Evolutionary conservation across 306 rosid species (phyloP), one percentile per base, ranked within the genome.

Genomic region (Trifolium fragiferum): DNA sequence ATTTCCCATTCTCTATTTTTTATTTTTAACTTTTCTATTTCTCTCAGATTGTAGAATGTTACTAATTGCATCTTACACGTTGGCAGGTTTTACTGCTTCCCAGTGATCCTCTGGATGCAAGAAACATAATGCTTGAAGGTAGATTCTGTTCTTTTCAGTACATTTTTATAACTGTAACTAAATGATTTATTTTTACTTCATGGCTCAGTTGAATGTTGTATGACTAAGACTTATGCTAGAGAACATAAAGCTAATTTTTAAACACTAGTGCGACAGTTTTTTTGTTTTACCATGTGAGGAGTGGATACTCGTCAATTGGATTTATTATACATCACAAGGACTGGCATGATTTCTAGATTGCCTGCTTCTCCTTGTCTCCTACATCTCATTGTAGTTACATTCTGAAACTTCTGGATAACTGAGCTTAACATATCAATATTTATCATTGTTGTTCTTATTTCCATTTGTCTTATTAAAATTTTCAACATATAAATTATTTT

Each of bases 71-170:
- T 35, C 69, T 78, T 77, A 41, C 76, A 27, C 50, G 60, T 63
- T 76, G 19, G 50, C 75, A 94, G 99, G 49, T 86, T 72, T 68
- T 88, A 40, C 88, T 94, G 61, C 92, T 94, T 72, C 99, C 99
- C 62, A 88, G 86, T 65, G 99, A 94, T 86, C 97, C 99, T 81
- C 87, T 94, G 70, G 99, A 94, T 85, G 96, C 88, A 25, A 92
- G 95, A 85, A 94, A 94, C 82, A 94, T 94, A 61, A 80, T 94
- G 97, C 91, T 94, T 70, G 99, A 94, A 92, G 99, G 99, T 94
- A 83, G 75, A 67, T 7, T 16, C 9, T 76, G 71, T 78, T 72
- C 66, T 49, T 15, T 51, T 73, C 25, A n/a, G 30, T 27, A 7
- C 54, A 55, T 70, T 69, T 38, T 78, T 69, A 65, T 27, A 54